Percentiles rank a stretch among this genome's conserved stretches.
Conservation (phyloP, 2,329 filamentous ascomycete genomes). For the Claviceps maximensis region DNA sequence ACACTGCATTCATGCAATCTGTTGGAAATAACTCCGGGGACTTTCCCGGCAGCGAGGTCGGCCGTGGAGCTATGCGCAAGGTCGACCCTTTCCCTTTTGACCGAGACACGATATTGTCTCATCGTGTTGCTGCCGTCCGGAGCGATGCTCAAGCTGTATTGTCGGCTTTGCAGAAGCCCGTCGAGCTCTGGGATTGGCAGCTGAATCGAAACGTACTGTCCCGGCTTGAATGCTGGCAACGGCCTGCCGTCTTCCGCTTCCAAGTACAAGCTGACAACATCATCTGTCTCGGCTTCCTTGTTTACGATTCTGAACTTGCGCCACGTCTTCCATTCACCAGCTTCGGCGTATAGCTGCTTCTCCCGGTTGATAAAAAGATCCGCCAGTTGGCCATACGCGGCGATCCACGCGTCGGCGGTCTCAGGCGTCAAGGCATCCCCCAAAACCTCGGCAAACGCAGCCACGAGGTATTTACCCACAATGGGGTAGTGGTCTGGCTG, state of each 20-base stretch:
- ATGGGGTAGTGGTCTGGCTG: constrained; percentile 55
- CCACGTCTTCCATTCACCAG: constrained; percentile 32
- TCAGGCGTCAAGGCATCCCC: constrained; percentile 53
- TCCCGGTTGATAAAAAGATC: constrained; percentile 57
- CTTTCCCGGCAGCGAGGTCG: constrained; percentile 20
- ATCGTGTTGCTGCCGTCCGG: constrained; percentile 29
- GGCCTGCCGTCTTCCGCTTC: constrained; percentile 40
- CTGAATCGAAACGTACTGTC: constrained; percentile 60
- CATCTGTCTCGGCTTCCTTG: constrained; percentile 47
- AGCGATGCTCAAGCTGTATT: constrained; percentile 60
- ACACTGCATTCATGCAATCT: constrained; percentile 35
- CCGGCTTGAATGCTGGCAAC: constrained; percentile 51
- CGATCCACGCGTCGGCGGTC: constrained; percentile 56
- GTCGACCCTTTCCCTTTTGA: constrained; percentile 47
- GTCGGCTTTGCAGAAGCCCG: constrained; percentile 54
- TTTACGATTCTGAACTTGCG: constrained; percentile 40
- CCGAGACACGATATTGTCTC: constrained; percentile 56
- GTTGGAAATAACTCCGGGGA: constrained; percentile 39
- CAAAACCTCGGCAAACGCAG: constrained; percentile 53
- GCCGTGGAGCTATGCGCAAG: constrained; percentile 12
- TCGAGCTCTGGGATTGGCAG: constrained; percentile 44
- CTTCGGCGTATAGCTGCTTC: constrained; percentile 41
- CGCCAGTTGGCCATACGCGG: constrained; percentile 59
- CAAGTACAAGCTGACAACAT: constrained; percentile 58
- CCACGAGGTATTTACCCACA: constrained; percentile 55